phyloP scores from a whole-genome alignment of 2,329 filamentous ascomycete genomes.

The Pseudogymnoascus sp. region DNA sequence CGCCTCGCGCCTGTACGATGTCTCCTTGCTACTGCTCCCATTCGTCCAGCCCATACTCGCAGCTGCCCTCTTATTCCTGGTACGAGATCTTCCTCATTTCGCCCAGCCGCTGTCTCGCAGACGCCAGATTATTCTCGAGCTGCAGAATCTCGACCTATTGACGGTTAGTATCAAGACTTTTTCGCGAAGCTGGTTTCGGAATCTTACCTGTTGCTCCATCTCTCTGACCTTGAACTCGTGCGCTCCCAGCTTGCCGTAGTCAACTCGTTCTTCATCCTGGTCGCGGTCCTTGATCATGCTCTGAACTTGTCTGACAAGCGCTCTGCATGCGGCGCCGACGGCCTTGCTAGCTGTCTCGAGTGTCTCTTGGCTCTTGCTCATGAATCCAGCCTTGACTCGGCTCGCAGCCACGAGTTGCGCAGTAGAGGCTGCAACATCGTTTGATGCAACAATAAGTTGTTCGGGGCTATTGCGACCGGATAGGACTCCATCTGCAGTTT shows the following conservation, averaged over 20 bases:
- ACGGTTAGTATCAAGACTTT: background rate
- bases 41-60: background rate
- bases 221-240: slow-evolving; percentile 98
- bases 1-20: background rate
- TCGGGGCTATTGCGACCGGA: slow-evolving; percentile 87
- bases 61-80: slow-evolving; percentile 20
- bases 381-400: slow-evolving; percentile 94
- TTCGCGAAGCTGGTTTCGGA: background rate
- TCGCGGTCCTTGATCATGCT: slow-evolving; percentile 83
- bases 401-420: slow-evolving; percentile 93
- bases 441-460: slow-evolving; percentile 94
- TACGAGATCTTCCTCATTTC: slow-evolving; percentile 66
- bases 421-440: slow-evolving; percentile 91
- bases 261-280: slow-evolving; percentile 71
- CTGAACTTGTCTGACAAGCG: slow-evolving; percentile 87
- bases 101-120: slow-evolving; percentile 74
- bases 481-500: slow-evolving; percentile 94
- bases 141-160: slow-evolving; percentile 89
- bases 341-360: slow-evolving; percentile 88
- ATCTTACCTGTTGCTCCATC: slow-evolving; percentile 96
- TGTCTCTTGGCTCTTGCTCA: slow-evolving; percentile 91
- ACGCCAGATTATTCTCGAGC: slow-evolving; percentile 75
- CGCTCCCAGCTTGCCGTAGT: slow-evolving; percentile 78
- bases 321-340: slow-evolving; percentile 79
- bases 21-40: background rate